These are phyloP conservation scores for Tolypocladium paradoxum DNA, from an alignment of 2,329 filamentous ascomycete genomes.

Conservation along the genomic window DNA sequence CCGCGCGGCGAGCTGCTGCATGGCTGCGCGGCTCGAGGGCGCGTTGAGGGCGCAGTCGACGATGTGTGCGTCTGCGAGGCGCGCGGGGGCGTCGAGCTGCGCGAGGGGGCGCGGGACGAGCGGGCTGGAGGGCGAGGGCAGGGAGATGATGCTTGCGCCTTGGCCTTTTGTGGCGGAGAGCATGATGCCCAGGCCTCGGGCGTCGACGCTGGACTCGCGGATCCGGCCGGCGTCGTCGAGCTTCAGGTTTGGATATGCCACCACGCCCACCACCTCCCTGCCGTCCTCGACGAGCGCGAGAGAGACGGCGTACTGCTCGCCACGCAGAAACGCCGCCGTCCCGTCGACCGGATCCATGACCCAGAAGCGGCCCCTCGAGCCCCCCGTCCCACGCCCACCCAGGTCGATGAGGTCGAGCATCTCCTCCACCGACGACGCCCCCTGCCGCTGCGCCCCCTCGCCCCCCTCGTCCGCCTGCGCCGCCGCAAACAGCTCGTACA, in stretches of 20 bases:
- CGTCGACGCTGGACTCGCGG: constrained; percentile 20
- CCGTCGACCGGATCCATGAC: constrained; percentile 56
- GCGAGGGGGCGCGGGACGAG: constrained; percentile 10
- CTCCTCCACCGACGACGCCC: constrained; percentile 35
- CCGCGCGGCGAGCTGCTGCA: constrained; percentile 4
- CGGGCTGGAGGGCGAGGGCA: constrained; percentile 10
- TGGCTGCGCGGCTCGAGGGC: constrained; percentile 20
- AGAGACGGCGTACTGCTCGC: constrained; percentile 53
- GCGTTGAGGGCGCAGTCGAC: constrained; percentile 22
- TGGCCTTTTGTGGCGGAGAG: constrained; percentile 21
- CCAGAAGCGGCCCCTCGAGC: constrained; percentile 36
- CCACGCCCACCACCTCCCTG: constrained; percentile 43
- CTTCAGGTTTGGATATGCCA: constrained; percentile 49
- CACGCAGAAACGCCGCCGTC: constrained; percentile 49
- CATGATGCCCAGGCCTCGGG: constrained; percentile 22
- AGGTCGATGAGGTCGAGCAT: constrained; percentile 53
- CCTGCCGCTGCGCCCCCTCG: no score
- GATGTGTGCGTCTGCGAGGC: constrained; percentile 16
- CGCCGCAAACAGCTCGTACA: constrained; percentile 42
- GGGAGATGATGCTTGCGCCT: constrained; percentile 17
- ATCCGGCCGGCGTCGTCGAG: constrained; percentile 23
- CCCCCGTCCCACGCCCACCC: constrained; percentile 33
- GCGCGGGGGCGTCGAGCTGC: constrained; percentile 9
- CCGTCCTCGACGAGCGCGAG: constrained; percentile 48
- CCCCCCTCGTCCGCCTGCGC: background rate